Percentiles rank a stretch among this genome's conserved stretches.
These are phyloP conservation scores for Paragyromitra xinjiangensis DNA, from an alignment of 495 filamentous ascomycete species.

Conservation along the genomic window DNA sequence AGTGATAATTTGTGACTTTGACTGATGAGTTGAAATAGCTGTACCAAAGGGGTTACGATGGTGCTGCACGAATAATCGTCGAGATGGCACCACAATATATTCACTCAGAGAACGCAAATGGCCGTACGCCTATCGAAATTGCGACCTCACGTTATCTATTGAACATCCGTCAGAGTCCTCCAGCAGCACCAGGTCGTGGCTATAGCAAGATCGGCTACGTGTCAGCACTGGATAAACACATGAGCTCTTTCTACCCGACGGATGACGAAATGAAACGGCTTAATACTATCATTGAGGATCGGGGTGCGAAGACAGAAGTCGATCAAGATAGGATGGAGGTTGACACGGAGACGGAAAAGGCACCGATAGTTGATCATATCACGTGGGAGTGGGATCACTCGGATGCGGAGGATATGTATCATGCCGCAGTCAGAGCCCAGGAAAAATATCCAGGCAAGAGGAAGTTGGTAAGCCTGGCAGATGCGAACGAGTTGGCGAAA, in stretches of 20 bases:
- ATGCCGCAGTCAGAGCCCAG: slow-evolving; percentile 3
- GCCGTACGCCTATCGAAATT: slow-evolving; percentile 52
- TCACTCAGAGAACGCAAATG: slow-evolving; percentile 50
- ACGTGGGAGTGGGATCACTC: background rate
- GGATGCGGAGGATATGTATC: slow-evolving; percentile 16
- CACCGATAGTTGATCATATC: slow-evolving; percentile 1
- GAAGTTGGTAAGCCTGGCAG: slow-evolving; percentile 36
- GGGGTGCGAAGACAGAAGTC: background rate
- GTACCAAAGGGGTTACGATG: slow-evolving; percentile 17
- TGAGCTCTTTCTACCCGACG: background rate
- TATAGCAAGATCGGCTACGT: background rate
- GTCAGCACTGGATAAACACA: background rate
- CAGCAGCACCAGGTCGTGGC: background rate
- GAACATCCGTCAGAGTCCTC: slow-evolving; percentile 2
- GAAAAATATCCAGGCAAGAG: slow-evolving; percentile 25
- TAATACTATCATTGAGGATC: background rate
- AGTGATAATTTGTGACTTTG: slow-evolving; percentile 6
- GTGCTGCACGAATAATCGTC: slow-evolving; percentile 20
- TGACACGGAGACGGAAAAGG: background rate
- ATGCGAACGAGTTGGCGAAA: slow-evolving; percentile 44
- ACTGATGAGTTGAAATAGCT: slow-evolving; percentile 38
- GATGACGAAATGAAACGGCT: no score
- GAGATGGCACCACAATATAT: slow-evolving; percentile 43
- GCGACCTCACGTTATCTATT: slow-evolving; percentile 28
- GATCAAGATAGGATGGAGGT: slow-evolving; percentile 29